These are phyloP conservation scores for Adiantum capillusveneris DNA, from an alignment of 75 land plant species.

Conservation along the genomic window DNA sequence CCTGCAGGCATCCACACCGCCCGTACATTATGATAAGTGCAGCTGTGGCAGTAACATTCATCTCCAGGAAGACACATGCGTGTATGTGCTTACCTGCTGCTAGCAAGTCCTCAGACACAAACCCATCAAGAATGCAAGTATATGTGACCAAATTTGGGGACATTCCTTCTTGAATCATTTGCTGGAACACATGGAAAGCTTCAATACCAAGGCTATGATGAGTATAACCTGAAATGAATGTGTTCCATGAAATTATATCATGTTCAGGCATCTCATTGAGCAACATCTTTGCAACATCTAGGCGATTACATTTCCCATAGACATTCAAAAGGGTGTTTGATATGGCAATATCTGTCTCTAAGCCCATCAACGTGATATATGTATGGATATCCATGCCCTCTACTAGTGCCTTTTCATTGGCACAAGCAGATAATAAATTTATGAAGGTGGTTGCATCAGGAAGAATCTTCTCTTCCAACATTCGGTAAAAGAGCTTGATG, in stretches of 20 bases:
- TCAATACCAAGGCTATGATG: conserved; percentile 28
- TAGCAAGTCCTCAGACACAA: not conserved
- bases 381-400: conserved; percentile 34
- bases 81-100: not conserved
- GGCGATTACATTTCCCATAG: conserved; percentile 39
- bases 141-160: not conserved
- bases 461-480: conserved; percentile 44
- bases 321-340: conserved; percentile 42
- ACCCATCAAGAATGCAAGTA: not conserved
- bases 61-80: conserved; percentile 4
- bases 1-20: not conserved
- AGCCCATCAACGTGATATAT: conserved; percentile 6
- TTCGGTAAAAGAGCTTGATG: conserved; percentile 32
- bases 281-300: conserved; percentile 14
- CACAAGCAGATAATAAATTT: conserved; percentile 58
- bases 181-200: conserved; percentile 39
- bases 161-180: conserved; percentile 35
- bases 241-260: conserved; percentile 47
- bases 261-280: conserved; percentile 12
- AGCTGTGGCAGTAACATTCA: conserved; percentile 15
- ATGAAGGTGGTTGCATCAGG: conserved; percentile 65
- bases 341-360: conserved; percentile 25
- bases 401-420: conserved; percentile 39
- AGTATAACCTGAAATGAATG: conserved; percentile 38
- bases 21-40: conserved; percentile 22